Evolutionary conservation across 2,329 filamentous ascomycete genomes (phyloP), one percentile per base, ranked within the genome.

Genomic region (Trichoderma lentiforme): DNA sequence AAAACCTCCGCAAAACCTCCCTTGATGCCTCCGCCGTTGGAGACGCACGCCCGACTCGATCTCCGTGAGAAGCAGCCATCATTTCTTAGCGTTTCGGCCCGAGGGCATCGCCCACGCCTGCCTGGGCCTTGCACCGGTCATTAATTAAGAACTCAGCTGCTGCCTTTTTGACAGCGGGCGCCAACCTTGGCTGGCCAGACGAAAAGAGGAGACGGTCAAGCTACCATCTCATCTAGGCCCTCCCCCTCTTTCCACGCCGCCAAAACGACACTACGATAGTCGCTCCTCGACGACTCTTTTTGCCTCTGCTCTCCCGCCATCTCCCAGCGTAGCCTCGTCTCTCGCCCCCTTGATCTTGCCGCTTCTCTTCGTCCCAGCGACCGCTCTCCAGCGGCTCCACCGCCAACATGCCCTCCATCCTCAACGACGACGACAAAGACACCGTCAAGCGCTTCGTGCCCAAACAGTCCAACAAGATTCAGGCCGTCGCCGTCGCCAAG

Each of bases 391-490:
- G 66, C 53, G 43, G 63, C 67, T 30, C 34, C 67, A 36, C 62
- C 47, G 64, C 64, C 67, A 83, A 77, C 75, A 89, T 89, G 88
- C 87, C 88, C 78, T 89, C 88, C 56, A 87, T 97, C 75, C 89
- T 99, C 71, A 93, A 87, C 80, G 95, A 98, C 79, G 92, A 95
- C 79, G 96, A 99, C 85, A 98, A 97, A 87, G 93, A 97, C 84
- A 97, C 91, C 73, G 95, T 99, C 83, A 97, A 97, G 86, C 92
- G 96, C 80, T 92, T 92, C 77, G 93, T 99, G 70, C 95, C 96
- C 74, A 98, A 97, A 82, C 90, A 94, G 74, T 91, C 91, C 78
- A 99, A 98, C 90, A 98, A 98, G 87, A 98, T 99, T 82, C 93
- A 97, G 76, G 94, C 95, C 74, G 95, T 97, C 75, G 96, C 93